A percentile compares a stretch with the other conserved stretches of the same genome.
Conservation (phyloP, 495 filamentous ascomycete species). For the Penicillium silybi region DNA sequence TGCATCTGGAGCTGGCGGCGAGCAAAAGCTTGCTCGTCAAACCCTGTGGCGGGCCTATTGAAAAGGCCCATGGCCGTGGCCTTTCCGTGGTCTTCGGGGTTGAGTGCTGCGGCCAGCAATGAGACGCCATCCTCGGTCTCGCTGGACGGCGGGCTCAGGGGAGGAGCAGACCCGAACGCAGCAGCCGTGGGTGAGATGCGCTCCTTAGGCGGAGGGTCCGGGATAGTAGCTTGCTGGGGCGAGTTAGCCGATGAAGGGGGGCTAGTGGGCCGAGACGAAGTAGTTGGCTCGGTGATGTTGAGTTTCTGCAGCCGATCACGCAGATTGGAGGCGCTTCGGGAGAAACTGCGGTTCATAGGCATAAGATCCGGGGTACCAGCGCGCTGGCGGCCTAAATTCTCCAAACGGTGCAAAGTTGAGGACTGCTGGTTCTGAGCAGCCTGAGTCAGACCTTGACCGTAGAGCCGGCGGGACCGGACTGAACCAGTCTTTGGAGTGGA, state of each 20-base stretch:
- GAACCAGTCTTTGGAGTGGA: conserved; percentile 43
- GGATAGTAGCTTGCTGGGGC: conserved; percentile 21
- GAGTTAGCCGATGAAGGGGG: conserved; percentile 45
- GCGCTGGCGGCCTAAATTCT: conserved; percentile 60
- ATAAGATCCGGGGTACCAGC: conserved; percentile 38
- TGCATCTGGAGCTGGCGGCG: conserved; percentile 78
- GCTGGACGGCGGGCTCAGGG: conserved; percentile 70
- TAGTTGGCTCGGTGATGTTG: conserved; percentile 36
- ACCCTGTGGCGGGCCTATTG: conserved; percentile 69
- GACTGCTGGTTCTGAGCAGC: conserved; percentile 77
- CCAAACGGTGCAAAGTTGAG: conserved; percentile 70
- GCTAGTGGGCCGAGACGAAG: conserved; percentile 45
- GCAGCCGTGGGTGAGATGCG: conserved; percentile 19
- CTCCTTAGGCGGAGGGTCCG: conserved; percentile 24
- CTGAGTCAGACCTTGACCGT: conserved; percentile 79
- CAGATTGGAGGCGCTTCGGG: conserved; percentile 54
- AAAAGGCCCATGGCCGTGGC: conserved; percentile 83
- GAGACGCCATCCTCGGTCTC: conserved; percentile 59
- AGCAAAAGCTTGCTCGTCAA: conserved; percentile 80
- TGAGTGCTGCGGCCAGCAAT: conserved; percentile 53
- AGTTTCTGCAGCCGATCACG: conserved; percentile 54
- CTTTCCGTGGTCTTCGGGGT: conserved; percentile 77
- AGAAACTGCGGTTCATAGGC: conserved; percentile 36
- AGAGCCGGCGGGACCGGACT: conserved; percentile 71
- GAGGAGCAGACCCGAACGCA: conserved; percentile 51